These are phyloP conservation scores for Odontarrhena argentea DNA, from an alignment of 345 rosid genomes.

Conservation along the genomic window DNA sequence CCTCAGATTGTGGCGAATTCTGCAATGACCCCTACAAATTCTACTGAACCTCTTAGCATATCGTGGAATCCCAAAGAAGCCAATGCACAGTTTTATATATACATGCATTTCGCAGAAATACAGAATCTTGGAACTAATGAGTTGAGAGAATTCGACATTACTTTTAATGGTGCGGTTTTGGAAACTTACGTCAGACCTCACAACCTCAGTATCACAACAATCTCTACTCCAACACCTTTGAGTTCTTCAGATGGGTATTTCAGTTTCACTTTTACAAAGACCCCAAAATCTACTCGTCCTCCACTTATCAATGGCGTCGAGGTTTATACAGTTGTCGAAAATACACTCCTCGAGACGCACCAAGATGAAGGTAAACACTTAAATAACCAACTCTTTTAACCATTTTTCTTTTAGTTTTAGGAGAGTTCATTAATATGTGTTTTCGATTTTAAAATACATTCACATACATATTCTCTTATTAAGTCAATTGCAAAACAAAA, in stretches of 20 bases:
- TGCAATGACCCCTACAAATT: constrained; percentile 35
- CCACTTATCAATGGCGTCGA: constrained; percentile 51
- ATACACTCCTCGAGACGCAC: constrained; percentile 34
- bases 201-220: constrained; percentile 37
- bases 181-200: constrained; percentile 33
- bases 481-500: too few species aligned
- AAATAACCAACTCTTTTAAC: neutral
- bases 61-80: neutral
- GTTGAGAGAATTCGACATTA: constrained; percentile 41
- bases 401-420: neutral
- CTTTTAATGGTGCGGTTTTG: constrained; percentile 34
- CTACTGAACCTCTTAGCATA: constrained; percentile 23
- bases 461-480: too few species aligned
- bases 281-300: constrained; percentile 40
- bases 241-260: constrained; percentile 31
- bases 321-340: constrained; percentile 36
- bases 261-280: constrained; percentile 27
- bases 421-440: neutral
- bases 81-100: constrained; percentile 32
- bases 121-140: constrained; percentile 31
- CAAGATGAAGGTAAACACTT: constrained; percentile 41
- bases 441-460: too few species aligned
- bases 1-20: constrained; percentile 42
- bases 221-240: constrained; percentile 24
- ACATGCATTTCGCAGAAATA: constrained; percentile 56